A percentile compares a stretch with the other conserved stretches of the same genome.
Evolutionary conservation across 192 early-diverging fungal species (phyloP).

Genomic region (Coemansia sp.): DNA sequence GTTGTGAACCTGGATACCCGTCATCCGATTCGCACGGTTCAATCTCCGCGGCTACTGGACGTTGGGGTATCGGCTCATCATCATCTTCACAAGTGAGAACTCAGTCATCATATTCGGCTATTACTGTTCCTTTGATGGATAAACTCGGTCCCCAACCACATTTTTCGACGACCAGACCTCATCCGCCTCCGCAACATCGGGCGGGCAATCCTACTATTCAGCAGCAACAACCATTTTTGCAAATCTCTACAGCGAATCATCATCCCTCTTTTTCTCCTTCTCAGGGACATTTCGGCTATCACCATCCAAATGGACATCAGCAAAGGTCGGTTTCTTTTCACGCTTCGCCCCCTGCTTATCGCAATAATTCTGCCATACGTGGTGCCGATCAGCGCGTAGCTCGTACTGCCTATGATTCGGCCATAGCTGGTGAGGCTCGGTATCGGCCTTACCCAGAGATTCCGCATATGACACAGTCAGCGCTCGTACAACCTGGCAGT

Average conservation of each 20-base stretch:
- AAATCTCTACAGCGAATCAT: background rate
- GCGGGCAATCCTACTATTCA: too few species aligned
- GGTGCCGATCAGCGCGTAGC: constrained; percentile 18
- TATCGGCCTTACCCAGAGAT: constrained; percentile 57
- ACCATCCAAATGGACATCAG: background rate
- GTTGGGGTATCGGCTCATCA: background rate
- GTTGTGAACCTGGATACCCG: background rate
- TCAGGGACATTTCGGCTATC: background rate
- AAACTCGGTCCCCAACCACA: background rate
- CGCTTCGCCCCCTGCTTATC: background rate
- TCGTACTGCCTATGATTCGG: constrained; percentile 13
- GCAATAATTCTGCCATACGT: background rate
- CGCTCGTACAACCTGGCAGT: constrained; percentile 16
- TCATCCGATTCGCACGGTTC: constrained; percentile 5
- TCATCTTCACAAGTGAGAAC: background rate
- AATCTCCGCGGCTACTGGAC: background rate
- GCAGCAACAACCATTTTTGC: background rate
- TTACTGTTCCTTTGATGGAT: background rate
- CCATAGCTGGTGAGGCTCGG: constrained; percentile 23
- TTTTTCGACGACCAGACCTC: too few species aligned
- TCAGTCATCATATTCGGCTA: background rate
- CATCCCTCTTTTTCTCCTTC: background rate
- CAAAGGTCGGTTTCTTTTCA: constrained; percentile 5
- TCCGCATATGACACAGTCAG: background rate
- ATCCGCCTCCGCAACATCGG: too few species aligned